Base-by-base conservation (phyloP, 2,329 filamentous ascomycete species). In the Neonectria sp. region DNA sequence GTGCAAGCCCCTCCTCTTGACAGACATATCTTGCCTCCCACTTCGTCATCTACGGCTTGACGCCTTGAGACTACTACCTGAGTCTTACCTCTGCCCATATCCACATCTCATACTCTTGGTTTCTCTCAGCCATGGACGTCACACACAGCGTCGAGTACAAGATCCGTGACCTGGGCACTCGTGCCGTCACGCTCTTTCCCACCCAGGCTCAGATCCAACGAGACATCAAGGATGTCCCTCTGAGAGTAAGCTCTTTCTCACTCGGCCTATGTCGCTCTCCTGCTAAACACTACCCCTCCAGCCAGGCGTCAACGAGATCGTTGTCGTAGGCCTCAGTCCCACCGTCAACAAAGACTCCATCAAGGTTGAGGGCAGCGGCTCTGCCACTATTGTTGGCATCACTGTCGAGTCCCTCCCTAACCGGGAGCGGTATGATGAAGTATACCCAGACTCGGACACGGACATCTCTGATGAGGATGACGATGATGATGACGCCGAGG, bases 141-240 rank as follows among this genome's bases (percentile, higher is more conserved):
- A 59, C 77, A 60, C 77, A 84, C 69, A 81, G 81, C 65, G 77
- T 86, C 65, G 82, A 88, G 66, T 90, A 89, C 76, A 83, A 84
- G 35, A 78, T 92, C 68, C 85, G 86, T 49, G 85, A 90, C 55
- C 80, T 92, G 33, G 74, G 81, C 9, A 92, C 91, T 37, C 87
- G 87, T 56, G 86, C 86, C 0, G 90, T 93, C 17, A 90, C 87
- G 0, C 83, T 93, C 46, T 92, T 91, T 66, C 90, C 90, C 0
- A 82, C 83, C 2, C 82, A 86, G 68, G 91, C 90, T 2, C 89
- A 90, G 55, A 78, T 92, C 33, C 83, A 87, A 13, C 85, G 90
- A 29, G 88, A 91, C 60, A 85, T 92, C 74, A 86, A 85, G 64
- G 80, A 87, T 69, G 80, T 91, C 17, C 63, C 69, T 46, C 73